These are phyloP conservation scores for Leptographium procerum DNA, from an alignment of 2,329 filamentous ascomycete genomes.

Conservation along the genomic window DNA sequence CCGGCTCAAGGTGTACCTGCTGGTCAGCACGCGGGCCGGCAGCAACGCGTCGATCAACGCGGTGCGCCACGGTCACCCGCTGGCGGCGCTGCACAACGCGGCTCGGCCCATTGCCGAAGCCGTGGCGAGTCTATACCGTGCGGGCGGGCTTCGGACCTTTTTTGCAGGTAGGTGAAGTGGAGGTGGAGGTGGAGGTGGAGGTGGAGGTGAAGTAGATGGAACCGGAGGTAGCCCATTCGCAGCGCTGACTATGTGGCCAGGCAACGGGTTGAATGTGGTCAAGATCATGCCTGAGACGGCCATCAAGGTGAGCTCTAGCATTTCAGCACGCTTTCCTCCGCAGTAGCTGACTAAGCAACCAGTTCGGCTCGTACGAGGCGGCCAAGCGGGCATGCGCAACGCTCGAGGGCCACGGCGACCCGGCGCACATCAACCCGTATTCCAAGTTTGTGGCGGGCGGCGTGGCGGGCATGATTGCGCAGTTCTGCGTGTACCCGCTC, in stretches of 20 bases:
- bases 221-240: too few relatives aligned
- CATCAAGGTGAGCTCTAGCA: conserved; percentile 50
- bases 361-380: conserved; percentile 92
- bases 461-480: conserved; percentile 84
- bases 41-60: conserved; percentile 49
- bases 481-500: conserved; percentile 92
- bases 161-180: conserved; percentile 63
- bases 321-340: neutral
- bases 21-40: conserved; percentile 68
- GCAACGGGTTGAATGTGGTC: conserved; percentile 89
- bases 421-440: conserved; percentile 64
- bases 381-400: conserved; percentile 78
- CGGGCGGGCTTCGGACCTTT: conserved; percentile 77
- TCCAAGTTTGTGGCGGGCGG: conserved; percentile 90
- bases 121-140: conserved; percentile 66
- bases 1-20: conserved; percentile 92
- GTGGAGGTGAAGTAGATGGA: too few relatives aligned
- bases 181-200: neutral
- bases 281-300: conserved; percentile 99
- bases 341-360: neutral
- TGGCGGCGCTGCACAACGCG: conserved; percentile 54
- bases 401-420: conserved; percentile 78
- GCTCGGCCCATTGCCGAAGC: conserved; percentile 61
- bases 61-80: conserved; percentile 56
- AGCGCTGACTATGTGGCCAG: conserved; percentile 31